Conservation (phyloP, 2,329 filamentous ascomycete genomes). For the Fusarium ambrosium region DNA sequence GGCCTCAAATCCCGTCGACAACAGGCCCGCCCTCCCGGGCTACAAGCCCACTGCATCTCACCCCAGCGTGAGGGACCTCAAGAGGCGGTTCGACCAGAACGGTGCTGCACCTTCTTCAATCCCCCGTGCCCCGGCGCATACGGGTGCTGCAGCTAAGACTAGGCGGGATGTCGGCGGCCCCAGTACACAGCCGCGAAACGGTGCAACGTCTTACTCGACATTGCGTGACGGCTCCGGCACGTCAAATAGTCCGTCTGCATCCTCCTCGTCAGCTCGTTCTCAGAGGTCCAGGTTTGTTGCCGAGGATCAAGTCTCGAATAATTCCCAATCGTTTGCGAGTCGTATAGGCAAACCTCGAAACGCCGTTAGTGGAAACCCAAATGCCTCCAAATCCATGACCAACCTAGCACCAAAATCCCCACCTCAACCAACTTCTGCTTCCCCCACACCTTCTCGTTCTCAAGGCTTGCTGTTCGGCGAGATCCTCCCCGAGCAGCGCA, state of each 20-base stretch:
- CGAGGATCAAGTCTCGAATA: slow-evolving; percentile 67
- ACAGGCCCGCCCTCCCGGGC: slow-evolving; percentile 51
- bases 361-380: slow-evolving; percentile 50
- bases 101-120: slow-evolving; percentile 51
- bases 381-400: slow-evolving; percentile 54
- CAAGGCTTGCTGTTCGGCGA: slow-evolving; percentile 81
- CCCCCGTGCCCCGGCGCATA: slow-evolving; percentile 53
- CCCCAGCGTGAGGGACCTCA: slow-evolving; percentile 84
- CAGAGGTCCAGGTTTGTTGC: slow-evolving; percentile 63
- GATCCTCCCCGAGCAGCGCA: slow-evolving; percentile 71
- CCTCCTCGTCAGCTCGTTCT: slow-evolving; percentile 48
- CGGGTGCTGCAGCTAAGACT: slow-evolving; percentile 50
- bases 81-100: slow-evolving; percentile 82
- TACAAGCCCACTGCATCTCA: slow-evolving; percentile 58
- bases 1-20: slow-evolving; percentile 67
- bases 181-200: slow-evolving; percentile 52
- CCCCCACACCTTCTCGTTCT: slow-evolving; percentile 53
- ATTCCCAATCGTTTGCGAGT: slow-evolving; percentile 71
- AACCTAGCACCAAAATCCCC: slow-evolving; percentile 50
- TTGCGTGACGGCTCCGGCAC: slow-evolving; percentile 53
- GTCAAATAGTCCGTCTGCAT: slow-evolving; percentile 34
- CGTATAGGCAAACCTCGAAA: slow-evolving; percentile 67
- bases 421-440: slow-evolving; percentile 51
- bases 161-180: slow-evolving; percentile 50
- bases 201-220: slow-evolving; percentile 57